phyloP scores from a whole-genome alignment of 495 filamentous ascomycete genomes.

The Parathielavia appendiculata region DNA sequence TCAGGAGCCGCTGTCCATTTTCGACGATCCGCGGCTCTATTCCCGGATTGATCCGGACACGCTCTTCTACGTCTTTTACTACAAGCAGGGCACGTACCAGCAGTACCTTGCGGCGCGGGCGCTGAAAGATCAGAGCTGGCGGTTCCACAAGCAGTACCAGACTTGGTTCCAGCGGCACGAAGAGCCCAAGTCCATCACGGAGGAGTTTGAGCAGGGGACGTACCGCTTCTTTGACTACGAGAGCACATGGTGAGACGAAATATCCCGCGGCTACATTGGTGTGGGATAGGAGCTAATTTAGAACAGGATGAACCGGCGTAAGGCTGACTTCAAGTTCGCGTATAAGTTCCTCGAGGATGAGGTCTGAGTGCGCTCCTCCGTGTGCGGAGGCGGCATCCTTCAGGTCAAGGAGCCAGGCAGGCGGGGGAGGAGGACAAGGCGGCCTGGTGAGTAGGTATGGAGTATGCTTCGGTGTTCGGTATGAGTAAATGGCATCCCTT shows the following conservation, averaged over 20 bases:
- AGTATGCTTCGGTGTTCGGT: constrained; percentile 10
- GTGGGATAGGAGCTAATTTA: constrained; percentile 5
- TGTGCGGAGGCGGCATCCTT: neutral
- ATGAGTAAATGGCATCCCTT: neutral
- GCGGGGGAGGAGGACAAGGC: neutral
- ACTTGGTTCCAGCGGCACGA: constrained; percentile 99
- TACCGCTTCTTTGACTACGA: constrained; percentile 99
- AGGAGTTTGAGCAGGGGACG: constrained; percentile 96
- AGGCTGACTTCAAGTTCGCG: constrained; percentile 96
- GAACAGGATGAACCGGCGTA: constrained; percentile 94
- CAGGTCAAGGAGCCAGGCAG: neutral
- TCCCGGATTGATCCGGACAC: constrained; percentile 87
- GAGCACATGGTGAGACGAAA: constrained; percentile 81
- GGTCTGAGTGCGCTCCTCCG: neutral
- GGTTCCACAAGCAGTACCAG: constrained; percentile 99
- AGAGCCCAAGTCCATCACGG: constrained; percentile 95
- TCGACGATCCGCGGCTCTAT: constrained; percentile 86
- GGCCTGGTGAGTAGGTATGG: neutral
- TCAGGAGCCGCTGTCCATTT: constrained; percentile 80
- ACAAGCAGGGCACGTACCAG: constrained; percentile 91
- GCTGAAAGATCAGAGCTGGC: constrained; percentile 93
- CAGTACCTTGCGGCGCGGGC: constrained; percentile 96
- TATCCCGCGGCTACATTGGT: neutral
- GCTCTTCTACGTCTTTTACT: constrained; percentile 99
- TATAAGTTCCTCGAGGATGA: constrained; percentile 69